Conservation (phyloP, 2,329 filamentous ascomycete genomes). For the Paraconiothyrium brasiliense region DNA sequence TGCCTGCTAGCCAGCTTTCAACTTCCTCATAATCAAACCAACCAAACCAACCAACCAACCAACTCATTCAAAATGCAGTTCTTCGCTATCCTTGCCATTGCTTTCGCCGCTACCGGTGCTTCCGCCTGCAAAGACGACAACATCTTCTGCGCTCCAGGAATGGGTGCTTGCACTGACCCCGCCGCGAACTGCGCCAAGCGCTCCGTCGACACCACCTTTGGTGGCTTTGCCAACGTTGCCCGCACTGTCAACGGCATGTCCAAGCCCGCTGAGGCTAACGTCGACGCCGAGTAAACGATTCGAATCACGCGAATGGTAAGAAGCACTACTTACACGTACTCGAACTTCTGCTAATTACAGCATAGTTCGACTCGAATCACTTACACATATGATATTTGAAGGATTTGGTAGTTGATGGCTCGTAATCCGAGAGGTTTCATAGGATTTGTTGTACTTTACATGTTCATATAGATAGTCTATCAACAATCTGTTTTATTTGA, state of each 20-base stretch:
- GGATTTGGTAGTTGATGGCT: neutral
- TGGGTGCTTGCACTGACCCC: constrained; percentile 2
- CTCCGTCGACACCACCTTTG: constrained; percentile 3
- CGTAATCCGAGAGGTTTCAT: neutral
- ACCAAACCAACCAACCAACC: neutral
- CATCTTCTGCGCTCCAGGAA: constrained; percentile 17
- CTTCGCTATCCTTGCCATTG: neutral
- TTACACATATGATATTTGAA: neutral
- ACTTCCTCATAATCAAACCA: neutral
- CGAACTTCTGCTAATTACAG: neutral
- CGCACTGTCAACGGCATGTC: neutral
- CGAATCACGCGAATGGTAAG: neutral
- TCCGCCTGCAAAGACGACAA: constrained; percentile 7
- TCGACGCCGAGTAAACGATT: constrained; percentile 8
- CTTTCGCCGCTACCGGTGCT: neutral
- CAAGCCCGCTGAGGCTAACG: constrained; percentile 3
- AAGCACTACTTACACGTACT: neutral
- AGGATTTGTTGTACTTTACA: neutral
- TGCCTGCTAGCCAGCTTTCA: neutral
- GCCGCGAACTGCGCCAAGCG: constrained; percentile 9
- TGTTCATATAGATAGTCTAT: neutral
- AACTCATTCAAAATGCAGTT: constrained; percentile 1
- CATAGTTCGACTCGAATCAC: neutral
- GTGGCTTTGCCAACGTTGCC: constrained; percentile 14
- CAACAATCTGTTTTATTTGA: neutral